phyloP scores from a whole-genome alignment of 441 rosid genomes.

The Gossypium davidsonii region DNA sequence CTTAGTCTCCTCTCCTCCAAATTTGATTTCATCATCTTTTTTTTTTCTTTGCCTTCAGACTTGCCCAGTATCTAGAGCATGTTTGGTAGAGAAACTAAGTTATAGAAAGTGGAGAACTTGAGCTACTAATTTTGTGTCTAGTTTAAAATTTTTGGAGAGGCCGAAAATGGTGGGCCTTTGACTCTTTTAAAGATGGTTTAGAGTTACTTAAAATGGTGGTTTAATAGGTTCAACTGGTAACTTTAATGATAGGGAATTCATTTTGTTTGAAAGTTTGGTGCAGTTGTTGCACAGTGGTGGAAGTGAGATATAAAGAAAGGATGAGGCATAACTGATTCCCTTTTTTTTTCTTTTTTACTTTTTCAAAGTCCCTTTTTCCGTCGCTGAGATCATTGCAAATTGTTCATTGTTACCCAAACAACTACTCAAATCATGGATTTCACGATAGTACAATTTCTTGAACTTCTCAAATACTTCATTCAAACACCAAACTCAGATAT shows the following conservation, averaged over 20 bases:
- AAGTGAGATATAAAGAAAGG: background rate
- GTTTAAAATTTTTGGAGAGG: background rate
- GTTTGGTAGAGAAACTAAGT: background rate
- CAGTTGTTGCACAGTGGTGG: background rate
- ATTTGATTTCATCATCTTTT: background rate
- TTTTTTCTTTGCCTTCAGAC: background rate
- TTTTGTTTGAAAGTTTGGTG: background rate
- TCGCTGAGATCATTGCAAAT: background rate
- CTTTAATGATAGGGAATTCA: background rate
- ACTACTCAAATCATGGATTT: background rate
- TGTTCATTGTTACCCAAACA: background rate
- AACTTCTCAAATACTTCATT: slow-evolving; percentile 6
- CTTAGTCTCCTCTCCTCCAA: background rate
- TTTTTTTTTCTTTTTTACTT: background rate
- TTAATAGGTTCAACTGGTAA: background rate
- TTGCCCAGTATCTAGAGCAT: background rate
- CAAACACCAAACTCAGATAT: background rate
- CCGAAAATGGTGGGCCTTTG: background rate
- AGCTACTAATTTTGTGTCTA: background rate
- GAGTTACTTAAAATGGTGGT: background rate
- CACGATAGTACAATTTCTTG: background rate
- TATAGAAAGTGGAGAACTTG: background rate
- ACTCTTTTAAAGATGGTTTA: background rate
- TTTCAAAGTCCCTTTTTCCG: background rate
- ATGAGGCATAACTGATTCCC: background rate